Evolutionary conservation across 352 stramenopile genomes (phyloP), one percentile per base, ranked within the genome.

Genomic region (Globisporangium iwayamae): DNA sequence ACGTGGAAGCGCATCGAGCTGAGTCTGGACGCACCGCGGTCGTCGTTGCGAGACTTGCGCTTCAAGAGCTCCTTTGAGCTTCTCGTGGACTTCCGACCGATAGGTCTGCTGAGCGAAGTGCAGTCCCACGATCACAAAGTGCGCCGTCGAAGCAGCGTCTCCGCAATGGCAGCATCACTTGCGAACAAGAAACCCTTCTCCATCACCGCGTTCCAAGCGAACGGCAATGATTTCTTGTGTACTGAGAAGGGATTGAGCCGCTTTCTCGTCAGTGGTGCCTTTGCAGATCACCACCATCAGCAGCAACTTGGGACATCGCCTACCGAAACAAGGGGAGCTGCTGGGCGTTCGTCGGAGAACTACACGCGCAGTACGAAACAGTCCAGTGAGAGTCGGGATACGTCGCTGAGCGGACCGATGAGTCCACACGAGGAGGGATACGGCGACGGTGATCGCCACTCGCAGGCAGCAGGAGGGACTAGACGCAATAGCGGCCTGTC

Each of bases 221-320:
- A 81, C 0, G 83, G 83, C 4, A 92, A 92, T 60, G 83, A 92
- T 16, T 92, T 89, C 58, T 66, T 83, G 5, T 72, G 67, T 16
- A 67, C 50, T 3, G 65, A 75, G 25, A 47, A 60, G 62, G 60
- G 77, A 13, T 63, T 88, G 64, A 59, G 67, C 2, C 76, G 76
- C 38, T 83, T 83, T 47, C 54, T 68, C 10, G 54, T 47, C 14
- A 81, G 62, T 36, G 72, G 74, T 4, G 69, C 77, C 13, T 56
- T 30, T 41, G n/a, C 16, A 10, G 81, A 71, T 54, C 77, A 79
- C 16, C 45, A n/a, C 32, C 52, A 28, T 67, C 14, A 20, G 36
- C 36, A 41, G 36, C 7, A 41, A 14, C 36, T 14, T 41, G 36
- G 36, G 11, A 41, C 36, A 14, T 41, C 36, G 14, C 36, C 36